Conservation (phyloP, 441 rosid genomes). For the Capsella rubella region DNA sequence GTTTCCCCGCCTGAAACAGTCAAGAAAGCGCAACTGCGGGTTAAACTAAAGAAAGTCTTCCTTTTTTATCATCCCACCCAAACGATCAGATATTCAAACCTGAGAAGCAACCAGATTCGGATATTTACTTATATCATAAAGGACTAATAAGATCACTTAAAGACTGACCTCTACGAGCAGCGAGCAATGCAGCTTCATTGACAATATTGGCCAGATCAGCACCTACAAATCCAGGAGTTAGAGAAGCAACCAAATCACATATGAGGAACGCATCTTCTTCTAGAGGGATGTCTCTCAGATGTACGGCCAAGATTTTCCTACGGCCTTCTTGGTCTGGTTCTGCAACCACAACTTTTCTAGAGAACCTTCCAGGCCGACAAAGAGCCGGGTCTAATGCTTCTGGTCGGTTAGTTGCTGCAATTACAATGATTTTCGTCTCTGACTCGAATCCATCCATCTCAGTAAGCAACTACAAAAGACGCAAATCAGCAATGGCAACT, state of each 20-base stretch:
- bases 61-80: not conserved
- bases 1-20: conserved; percentile 66
- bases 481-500: not conserved
- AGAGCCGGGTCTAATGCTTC: conserved; percentile 78
- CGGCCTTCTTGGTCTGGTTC: conserved; percentile 84
- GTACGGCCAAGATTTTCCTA: conserved; percentile 67
- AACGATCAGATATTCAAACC: not conserved
- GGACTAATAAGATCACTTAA: not conserved
- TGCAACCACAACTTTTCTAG: conserved; percentile 75
- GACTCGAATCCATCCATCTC: conserved; percentile 97
- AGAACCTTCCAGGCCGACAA: conserved; percentile 83
- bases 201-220: conserved; percentile 83
- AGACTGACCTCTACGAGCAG: conserved; percentile 87
- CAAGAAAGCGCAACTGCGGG: not conserved
- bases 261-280: conserved; percentile 69
- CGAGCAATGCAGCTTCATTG: conserved; percentile 82
- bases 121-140: not conserved
- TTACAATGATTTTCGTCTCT: conserved; percentile 71
- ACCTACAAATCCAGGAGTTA: conserved; percentile 77
- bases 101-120: not conserved
- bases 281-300: conserved; percentile 73
- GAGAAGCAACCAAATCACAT: conserved; percentile 68
- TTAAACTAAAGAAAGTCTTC: not conserved
- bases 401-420: conserved; percentile 81
- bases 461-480: conserved; percentile 80